phyloP scores from a whole-genome alignment of 2,329 filamentous ascomycete genomes.

The Alternaria infectoria region DNA sequence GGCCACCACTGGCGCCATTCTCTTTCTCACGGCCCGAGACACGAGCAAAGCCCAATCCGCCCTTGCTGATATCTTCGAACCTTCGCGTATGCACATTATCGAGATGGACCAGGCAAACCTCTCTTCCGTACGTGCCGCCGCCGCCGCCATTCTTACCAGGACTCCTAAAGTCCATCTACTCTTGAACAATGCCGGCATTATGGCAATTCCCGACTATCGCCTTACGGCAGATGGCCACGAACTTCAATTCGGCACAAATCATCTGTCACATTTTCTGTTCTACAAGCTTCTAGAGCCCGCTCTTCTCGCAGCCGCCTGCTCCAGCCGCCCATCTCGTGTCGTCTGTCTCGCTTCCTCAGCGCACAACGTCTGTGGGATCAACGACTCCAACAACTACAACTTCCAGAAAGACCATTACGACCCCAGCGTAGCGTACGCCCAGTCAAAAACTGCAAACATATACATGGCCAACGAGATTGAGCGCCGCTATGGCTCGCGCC shows the following conservation, averaged over 20 bases:
- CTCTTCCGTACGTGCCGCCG: constrained; percentile 25
- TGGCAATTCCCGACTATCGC: constrained; percentile 46
- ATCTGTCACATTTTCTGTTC: constrained; percentile 57
- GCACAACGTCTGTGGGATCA: constrained; percentile 47
- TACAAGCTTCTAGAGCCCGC: constrained; percentile 51
- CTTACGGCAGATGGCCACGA: constrained; percentile 45
- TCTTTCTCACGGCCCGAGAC: constrained; percentile 54
- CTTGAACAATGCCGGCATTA: constrained; percentile 57
- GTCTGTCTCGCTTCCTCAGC: constrained; percentile 54
- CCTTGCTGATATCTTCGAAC: constrained; percentile 17
- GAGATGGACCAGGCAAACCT: constrained; percentile 31
- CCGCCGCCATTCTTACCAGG: constrained; percentile 21
- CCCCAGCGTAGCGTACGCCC: constrained; percentile 52
- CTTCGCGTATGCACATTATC: constrained; percentile 46
- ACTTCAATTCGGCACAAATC: constrained; percentile 53
- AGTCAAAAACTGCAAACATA: constrained; percentile 60
- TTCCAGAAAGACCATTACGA: constrained; percentile 46
- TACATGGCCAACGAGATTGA: constrained; percentile 61
- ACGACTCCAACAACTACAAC: constrained; percentile 50
- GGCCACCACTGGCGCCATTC: constrained; percentile 51
- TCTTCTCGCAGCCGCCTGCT: constrained; percentile 45
- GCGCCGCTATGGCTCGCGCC: constrained; percentile 52
- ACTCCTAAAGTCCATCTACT: constrained; percentile 44
- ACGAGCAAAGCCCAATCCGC: constrained; percentile 44
- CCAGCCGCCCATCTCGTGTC: constrained; percentile 55